Base-by-base conservation (phyloP, 768 basidiomycete genomes). In the Termitomyces sp. region DNA sequence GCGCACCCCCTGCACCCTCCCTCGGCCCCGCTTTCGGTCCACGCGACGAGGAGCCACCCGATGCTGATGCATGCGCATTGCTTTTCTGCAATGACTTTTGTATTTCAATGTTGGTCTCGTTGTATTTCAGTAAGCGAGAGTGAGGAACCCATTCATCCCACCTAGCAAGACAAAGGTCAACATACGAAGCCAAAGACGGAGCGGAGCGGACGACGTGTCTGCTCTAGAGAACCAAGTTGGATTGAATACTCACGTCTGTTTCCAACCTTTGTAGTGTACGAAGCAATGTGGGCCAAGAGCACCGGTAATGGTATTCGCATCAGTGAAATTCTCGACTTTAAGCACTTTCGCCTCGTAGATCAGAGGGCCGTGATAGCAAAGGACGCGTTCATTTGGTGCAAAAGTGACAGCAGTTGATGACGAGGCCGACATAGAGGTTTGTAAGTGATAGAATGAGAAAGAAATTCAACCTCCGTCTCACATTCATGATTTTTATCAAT, bases 211-310 rank as follows among this genome's bases (percentile, higher is more conserved):
- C 55, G 40, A 44, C 18, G 15, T 39, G 41, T 52, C 12, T 35
- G 27, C 16, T 47, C n/a, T 23, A 15, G 3, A 29, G 31, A 29
- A 20, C 16, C 33, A 43, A n/a, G 18, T 22, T 4, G 9, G 5
- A 12, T 22, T 39, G 39, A 38, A 9, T 20, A 75, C 83, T 60
- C 67, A 95, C 93, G 92, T 95, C 70, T 93, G 90, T 69, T 98
- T 99, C 97, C 97, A 99, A 9, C 97, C 97, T 71, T 98, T 97
- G 79, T 99, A 99, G 70, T 99, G 97, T 36, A 99, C 95, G 57
- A 90, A 87, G 71, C 92, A 98, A 63, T 96, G 92, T 3, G 84
- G 82, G 6, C 95, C 96, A 2, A 80, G 69, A 10, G 70, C 67
- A 6, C 85, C 83, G 5, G 81, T 78, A 39, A 81, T 76, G 0